Percentiles rank a stretch among this genome's conserved stretches.
Conservation (phyloP, 257 asterid genomes). For the Penstemon newberryi region DNA sequence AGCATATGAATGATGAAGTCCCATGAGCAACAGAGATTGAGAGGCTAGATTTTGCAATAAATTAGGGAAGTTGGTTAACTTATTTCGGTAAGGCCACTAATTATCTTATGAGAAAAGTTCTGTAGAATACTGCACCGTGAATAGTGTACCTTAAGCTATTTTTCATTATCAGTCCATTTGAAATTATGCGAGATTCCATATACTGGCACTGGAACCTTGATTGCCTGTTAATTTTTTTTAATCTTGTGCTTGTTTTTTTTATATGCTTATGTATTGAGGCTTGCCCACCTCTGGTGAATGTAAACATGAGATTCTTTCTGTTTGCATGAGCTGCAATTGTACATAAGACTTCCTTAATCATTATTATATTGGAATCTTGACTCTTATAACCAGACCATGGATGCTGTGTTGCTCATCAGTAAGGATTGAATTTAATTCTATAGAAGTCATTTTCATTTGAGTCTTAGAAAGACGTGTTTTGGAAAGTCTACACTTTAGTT, state of each 20-base stretch:
- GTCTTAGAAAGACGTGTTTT: background rate
- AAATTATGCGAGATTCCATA: background rate
- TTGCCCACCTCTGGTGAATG: conserved; percentile 1
- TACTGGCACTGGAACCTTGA: background rate
- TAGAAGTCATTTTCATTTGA: background rate
- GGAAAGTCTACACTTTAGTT: conserved; percentile 3
- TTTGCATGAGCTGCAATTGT: background rate
- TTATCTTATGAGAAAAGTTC: background rate
- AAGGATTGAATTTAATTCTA: too few species aligned
- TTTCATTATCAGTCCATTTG: background rate
- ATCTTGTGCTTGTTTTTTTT: background rate
- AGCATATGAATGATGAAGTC: conserved; percentile 6
- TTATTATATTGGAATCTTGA: background rate
- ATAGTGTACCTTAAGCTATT: background rate
- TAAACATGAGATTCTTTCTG: background rate
- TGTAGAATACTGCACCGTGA: background rate
- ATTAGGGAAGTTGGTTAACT: background rate
- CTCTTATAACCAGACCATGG: background rate
- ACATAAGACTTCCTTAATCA: background rate
- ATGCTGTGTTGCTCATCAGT: too few species aligned
- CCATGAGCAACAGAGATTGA: background rate
- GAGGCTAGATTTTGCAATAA: background rate
- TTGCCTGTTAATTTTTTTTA: background rate
- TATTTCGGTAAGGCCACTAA: background rate
- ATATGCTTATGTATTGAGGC: background rate